Evolutionary conservation across 192 early-diverging fungal genomes (phyloP), one percentile per base, ranked within the genome.

Genomic region (Diversispora eburnea): DNA sequence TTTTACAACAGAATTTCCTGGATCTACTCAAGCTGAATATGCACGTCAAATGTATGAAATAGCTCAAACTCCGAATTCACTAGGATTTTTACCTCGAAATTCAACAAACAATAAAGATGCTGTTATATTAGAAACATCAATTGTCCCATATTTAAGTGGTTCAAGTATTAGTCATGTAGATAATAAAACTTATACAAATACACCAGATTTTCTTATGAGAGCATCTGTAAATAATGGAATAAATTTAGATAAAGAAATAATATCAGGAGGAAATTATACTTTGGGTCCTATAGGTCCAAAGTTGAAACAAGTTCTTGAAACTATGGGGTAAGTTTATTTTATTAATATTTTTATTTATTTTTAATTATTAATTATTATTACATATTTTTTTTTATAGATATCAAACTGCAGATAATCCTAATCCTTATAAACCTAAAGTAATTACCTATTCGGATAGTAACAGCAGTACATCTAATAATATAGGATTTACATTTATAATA

Each of bases 101-200:
- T 49, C 48, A 17, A 51, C n/a, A 19, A 61, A 43, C 8, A 43
- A 67, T 55, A 65, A 65, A 42, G n/a, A 65, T 51, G 63, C 60
- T 33, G 46, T 75, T n/a, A 56, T 43, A 17, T 52, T 82, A 5
- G 81, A 83, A 67, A 80, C 81, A 10, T 72, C 70, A 19, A n/a
- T 83, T 2, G 47, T 20, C 22, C 78, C 81, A 5, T 83, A 74
- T 59, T 13, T 25, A 20, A 39, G 41, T 25, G 81, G 81, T 5
- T 83, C 81, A 1, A 74, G 75, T 47, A 43, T 83, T 7, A 67
- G 74, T 15, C 81, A 83, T 69, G 77, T 83, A 43, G 81, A 83
- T 51, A 64, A 75, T 25, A 12, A 10, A 2, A 46, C 57, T 12
- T 83, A 78, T 59, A 19, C 54, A 9, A 64, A 72, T 39, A 59